Evolutionary conservation across 768 basidiomycete genomes (phyloP).

Genomic region (Hortiboletus flavorubellus): DNA sequence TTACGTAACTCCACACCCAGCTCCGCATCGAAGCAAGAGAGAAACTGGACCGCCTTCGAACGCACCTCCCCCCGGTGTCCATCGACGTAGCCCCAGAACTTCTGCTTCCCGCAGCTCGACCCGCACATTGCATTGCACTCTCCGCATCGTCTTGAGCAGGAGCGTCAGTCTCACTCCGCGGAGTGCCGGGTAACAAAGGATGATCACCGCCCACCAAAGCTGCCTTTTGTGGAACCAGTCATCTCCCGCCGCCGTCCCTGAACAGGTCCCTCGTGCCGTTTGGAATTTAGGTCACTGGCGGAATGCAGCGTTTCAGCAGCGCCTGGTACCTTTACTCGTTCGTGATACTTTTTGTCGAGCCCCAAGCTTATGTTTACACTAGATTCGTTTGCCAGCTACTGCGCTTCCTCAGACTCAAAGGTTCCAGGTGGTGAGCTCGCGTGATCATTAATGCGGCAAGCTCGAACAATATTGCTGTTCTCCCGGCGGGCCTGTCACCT

Average conservation of each 20-base stretch:
- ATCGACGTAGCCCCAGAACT: not conserved
- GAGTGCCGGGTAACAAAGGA: constrained; percentile 10
- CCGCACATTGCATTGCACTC: not conserved
- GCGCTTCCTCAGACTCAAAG: not conserved
- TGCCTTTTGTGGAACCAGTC: constrained; percentile 14
- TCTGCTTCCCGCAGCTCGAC: constrained; percentile 7
- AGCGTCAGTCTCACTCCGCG: constrained; percentile 14
- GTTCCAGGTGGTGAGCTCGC: constrained; percentile 2
- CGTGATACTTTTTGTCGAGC: not conserved
- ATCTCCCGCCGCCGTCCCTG: constrained; percentile 23
- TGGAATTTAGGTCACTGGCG: not conserved
- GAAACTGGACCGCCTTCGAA: not conserved
- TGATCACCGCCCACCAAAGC: constrained; percentile 8
- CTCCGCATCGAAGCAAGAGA: constrained; percentile 13
- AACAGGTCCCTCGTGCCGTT: constrained; percentile 17
- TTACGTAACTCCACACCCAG: constrained; percentile 18
- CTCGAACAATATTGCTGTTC: not conserved
- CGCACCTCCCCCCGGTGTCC: not conserved
- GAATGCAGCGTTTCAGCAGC: constrained; percentile 15
- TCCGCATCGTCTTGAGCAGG: not conserved
- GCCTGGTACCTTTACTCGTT: constrained; percentile 2
- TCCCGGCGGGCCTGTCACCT: not conserved
- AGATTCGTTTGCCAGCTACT: not conserved
- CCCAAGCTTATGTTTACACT: not conserved
- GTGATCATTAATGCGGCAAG: not conserved